Base-by-base conservation (phyloP, 345 rosid species). In the Sisymbrium irio region DNA sequence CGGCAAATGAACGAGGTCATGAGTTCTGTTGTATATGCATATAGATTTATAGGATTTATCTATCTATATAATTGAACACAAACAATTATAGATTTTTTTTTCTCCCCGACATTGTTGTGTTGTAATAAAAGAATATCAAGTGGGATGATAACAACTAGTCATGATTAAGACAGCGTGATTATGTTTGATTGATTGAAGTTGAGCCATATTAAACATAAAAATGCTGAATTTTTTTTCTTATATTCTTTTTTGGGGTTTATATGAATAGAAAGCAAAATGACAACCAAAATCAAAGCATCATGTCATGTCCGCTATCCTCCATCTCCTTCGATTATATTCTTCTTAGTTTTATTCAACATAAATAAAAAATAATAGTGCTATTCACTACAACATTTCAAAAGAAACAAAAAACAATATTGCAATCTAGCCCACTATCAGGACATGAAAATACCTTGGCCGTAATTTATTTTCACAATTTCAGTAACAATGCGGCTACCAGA, bases 101-200 rank as follows among this genome's bases (percentile, higher is more conserved):
- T 5, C 9, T 30, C 4, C 11, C 51, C 60, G 42, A 53, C 62
- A 53, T 42, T 53, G 17, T 53, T 42, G 62, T 62, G 45, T 55
- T 30, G 54, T 13, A 40, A 40, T 30, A 55, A 44, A 40, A 35
- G 45, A 30, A 72, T 19, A 63, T 72, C 56, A 53, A 40, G 69
- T 62, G 45, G 69, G 70, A 62, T 72, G 54, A 54, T 41, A 50
- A 51, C 17, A 25, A 53, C 46, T 25, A 41, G 70, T 53, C 55
- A 72, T 72, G 70, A 72, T 62, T 72, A 72, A 62, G 76, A 72
- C 76, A 62, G 45, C 54, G 10, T 72, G 36, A 41, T 54, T 63
- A 20, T 73, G 77, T 54, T 72, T 41, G 64, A 32, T 73, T 54
- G 64, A 73, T 73, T 33, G 54, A 49, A 63, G 18, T 45, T 74